Evolutionary conservation across 208 protist species (phyloP).

Genomic region (Leishmania turanica): DNA sequence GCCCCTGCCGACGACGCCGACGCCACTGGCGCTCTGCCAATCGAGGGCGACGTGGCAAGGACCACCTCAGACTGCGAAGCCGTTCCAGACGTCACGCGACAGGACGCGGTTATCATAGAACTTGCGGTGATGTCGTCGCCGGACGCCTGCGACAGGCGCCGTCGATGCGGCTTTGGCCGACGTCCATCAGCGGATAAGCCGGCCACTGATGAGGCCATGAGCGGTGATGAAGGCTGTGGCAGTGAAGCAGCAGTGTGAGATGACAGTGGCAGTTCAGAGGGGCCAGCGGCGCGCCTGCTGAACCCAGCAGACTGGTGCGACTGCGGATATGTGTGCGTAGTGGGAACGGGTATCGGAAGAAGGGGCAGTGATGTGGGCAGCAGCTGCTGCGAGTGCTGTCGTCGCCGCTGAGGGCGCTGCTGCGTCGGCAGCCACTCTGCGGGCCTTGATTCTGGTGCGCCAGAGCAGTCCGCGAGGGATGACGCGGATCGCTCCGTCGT

Average conservation of each 20-base stretch:
- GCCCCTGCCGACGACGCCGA: background rate
- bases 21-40: background rate
- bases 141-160: background rate
- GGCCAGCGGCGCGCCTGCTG: background rate
- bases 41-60: background rate
- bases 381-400: background rate
- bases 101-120: background rate
- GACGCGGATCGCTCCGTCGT: background rate
- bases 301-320: background rate
- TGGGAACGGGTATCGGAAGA: background rate
- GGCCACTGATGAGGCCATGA: background rate
- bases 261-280: too few relatives aligned
- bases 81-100: background rate
- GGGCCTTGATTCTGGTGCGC: background rate
- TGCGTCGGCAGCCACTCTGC: background rate
- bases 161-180: background rate
- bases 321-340: background rate
- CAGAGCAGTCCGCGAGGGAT: background rate
- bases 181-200: background rate
- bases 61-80: background rate
- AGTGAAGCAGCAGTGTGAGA: background rate
- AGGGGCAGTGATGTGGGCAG: background rate
- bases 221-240: background rate
- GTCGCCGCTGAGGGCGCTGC: background rate
- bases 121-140: background rate